Evolutionary conservation across 306 rosid genomes (phyloP), one percentile per base, ranked within the genome.

Genomic region (Oxytropis ochrocephala): DNA sequence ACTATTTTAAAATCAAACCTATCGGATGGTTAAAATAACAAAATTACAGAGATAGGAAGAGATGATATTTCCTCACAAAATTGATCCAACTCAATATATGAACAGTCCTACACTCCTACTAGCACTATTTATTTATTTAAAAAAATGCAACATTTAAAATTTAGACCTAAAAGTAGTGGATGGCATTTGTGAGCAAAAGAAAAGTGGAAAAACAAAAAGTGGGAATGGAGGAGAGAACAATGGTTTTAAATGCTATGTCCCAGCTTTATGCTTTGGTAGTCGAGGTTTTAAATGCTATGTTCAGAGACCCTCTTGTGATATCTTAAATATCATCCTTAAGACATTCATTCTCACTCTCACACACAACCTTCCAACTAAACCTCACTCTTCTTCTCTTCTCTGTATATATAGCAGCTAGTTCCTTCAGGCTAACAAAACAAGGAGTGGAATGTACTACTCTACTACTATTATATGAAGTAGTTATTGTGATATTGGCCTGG

Each of bases 401-500:
- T 44, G 27, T 51, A 43, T 53, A 7, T 47, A 73, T 39, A 39
- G 3, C 0, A 39, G 3, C 0, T 14, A 39, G 3, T 0, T 14
- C 62, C 14, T 57, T 35, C 43, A 33, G 14, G 43, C 12, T 30
- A 57, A 57, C 8, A 57, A 29, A 55, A 30, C 18, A 29, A n/a
- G 9, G 42, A 30, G 32, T 24, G 3, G 3, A 24, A 48, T 51
- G 30, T 56, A 13, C 29, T 24, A 21, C 27, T 21, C 29, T 24
- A 21, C 27, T 21, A 24, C 29, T 1, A 24, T 24, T 24, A 24
- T 36, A 48, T 87, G 91, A 77, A 79, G 65, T 78, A 72, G 91
- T 75, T 54, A 72, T 82, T 84, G 73, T 75, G 91, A 79, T 87
- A 87, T 87, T 87, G 91, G 91, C 87, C 85, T 82, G 91, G 91